Conservation (phyloP, 768 basidiomycete genomes). For the Termitomyces titanicus region DNA sequence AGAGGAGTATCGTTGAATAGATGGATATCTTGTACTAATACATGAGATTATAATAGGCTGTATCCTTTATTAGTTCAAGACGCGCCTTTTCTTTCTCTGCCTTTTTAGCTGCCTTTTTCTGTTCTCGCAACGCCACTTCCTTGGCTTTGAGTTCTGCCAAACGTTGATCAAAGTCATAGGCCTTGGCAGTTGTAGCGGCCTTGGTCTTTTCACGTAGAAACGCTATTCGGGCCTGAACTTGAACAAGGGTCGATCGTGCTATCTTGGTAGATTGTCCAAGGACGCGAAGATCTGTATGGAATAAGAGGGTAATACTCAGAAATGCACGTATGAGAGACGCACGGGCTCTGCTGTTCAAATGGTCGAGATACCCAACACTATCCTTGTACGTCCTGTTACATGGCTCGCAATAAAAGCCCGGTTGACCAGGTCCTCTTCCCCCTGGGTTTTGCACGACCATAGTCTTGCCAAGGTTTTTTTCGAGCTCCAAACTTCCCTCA, state of each 20-base stretch:
- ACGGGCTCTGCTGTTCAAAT: slow-evolving; percentile 94
- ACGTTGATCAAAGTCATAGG: slow-evolving; percentile 93
- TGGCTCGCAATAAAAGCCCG: slow-evolving; percentile 91
- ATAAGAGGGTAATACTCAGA: neutral
- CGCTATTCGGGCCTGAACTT: slow-evolving; percentile 91
- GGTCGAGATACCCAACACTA: slow-evolving; percentile 89
- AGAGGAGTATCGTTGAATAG: slow-evolving; percentile 17
- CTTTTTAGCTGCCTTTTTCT: slow-evolving; percentile 78
- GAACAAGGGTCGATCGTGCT: slow-evolving; percentile 84
- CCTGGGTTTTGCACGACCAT: slow-evolving; percentile 88
- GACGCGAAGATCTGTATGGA: slow-evolving; percentile 70
- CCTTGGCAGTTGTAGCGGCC: slow-evolving; percentile 76
- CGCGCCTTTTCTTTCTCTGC: slow-evolving; percentile 72
- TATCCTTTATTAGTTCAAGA: slow-evolving; percentile 54
- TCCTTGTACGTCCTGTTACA: slow-evolving; percentile 94
- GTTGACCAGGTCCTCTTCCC: slow-evolving; percentile 83
- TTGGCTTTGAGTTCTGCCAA: slow-evolving; percentile 76
- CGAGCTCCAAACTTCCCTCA: slow-evolving; percentile 79
- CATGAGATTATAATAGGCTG: slow-evolving; percentile 30
- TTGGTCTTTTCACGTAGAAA: slow-evolving; percentile 83
- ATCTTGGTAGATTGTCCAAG: slow-evolving; percentile 96
- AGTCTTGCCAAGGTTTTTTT: slow-evolving; percentile 93
- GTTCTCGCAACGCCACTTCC: slow-evolving; percentile 61
- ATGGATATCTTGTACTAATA: slow-evolving; percentile 22
- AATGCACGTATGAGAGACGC: slow-evolving; percentile 24